Conservation (phyloP, 164 flowering plant genomes). For the Chimonanthus praecox region DNA sequence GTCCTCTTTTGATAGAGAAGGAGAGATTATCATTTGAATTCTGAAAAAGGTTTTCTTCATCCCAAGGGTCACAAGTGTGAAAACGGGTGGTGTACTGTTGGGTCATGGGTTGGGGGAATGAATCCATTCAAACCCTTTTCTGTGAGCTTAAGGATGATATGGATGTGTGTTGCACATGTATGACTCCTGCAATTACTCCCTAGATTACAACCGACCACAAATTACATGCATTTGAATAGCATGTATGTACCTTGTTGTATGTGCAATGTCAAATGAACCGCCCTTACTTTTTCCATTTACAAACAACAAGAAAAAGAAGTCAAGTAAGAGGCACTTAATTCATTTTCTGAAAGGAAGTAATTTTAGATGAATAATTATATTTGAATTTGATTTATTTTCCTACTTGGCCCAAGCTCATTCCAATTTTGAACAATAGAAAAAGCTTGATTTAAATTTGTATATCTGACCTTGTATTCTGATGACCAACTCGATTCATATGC, state of each 20-base stretch:
- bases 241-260: not conserved
- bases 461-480: too few species aligned
- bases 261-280: not conserved
- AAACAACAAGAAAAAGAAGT: not conserved
- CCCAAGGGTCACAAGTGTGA: not conserved
- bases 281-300: not conserved
- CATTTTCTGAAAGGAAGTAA: too few species aligned
- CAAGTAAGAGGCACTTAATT: not conserved
- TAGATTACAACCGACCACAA: not conserved
- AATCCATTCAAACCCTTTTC: not conserved
- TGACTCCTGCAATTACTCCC: not conserved
- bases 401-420: too few species aligned
- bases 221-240: not conserved
- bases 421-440: too few species aligned
- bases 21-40: not conserved
- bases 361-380: too few species aligned
- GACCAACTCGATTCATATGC: too few species aligned
- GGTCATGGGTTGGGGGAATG: not conserved
- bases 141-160: not conserved
- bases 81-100: not conserved
- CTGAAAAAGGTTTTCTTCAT: not conserved
- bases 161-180: not conserved
- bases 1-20: not conserved
- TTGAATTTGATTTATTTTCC: too few species aligned
- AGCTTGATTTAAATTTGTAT: too few species aligned